Base-by-base conservation (phyloP, 768 basidiomycete species). In the Polyporus arcularius region DNA sequence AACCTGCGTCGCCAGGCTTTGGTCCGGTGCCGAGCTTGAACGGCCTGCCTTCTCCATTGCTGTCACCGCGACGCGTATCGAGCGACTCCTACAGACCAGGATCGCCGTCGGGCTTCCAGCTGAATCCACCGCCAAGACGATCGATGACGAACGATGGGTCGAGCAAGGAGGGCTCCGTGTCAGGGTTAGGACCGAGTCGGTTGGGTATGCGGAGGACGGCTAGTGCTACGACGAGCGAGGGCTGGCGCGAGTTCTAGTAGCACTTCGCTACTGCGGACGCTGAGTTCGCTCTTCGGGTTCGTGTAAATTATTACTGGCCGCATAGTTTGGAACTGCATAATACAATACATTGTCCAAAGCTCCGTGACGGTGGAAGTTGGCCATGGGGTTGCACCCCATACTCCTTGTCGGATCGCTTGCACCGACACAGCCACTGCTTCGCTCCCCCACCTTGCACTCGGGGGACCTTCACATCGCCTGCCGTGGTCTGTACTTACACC, bases 101-200 rank as follows among this genome's bases (percentile, higher is more conserved):
- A 14, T 66, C 55, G 15, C 67, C 40, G 18, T 53, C 30, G 26
- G 42, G 11, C 12, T 64, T 84, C 67, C 75, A 71, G 38, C 71
- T 84, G 15, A 71, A 72, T 42, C 70, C 75, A 4, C 81, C 81
- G 18, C 80, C 85, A 9, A 75, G 76, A 60, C 71, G 70, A 40
- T 39, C 54, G 57, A 50, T 6, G 64, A 57, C 32, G 40, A 49
- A 7, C 38, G 62, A 9, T 40, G 49, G 5, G 43, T 41, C 40
- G 46, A 42, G 52, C 42, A 5, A 38, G 46, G 9, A 53, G 38
- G 50, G 55, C 3, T 40, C 39, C 3, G 62, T 48, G 16, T 11
- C 43, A 35, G 50, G 55, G 3, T 40, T 30, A 4, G 62, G 54
- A 26, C 12, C 43, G 26, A 50, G 65, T 35, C 49, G 67, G 6